phyloP scores from a whole-genome alignment of 2,329 filamentous ascomycete species.

The Talaromyces verruculosus region DNA sequence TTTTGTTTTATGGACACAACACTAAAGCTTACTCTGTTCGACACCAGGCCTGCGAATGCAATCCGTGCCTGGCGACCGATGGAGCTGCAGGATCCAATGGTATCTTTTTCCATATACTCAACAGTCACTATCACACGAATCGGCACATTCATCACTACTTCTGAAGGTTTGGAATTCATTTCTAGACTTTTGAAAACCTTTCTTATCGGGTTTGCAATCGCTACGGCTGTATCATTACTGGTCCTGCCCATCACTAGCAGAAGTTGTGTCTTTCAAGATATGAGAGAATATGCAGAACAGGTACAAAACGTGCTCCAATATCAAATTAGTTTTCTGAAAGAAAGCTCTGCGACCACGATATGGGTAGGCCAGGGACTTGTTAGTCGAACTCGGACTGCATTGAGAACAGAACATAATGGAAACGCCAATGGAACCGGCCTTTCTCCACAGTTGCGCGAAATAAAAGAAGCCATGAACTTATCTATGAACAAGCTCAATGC shows the following conservation, averaged over 20 bases:
- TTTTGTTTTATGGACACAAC: neutral
- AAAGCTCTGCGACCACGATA: neutral
- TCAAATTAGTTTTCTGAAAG: slow-evolving; percentile 53
- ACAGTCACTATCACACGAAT: slow-evolving; percentile 65
- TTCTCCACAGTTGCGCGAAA: slow-evolving; percentile 29
- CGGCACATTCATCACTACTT: slow-evolving; percentile 58
- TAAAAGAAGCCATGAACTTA: slow-evolving; percentile 39
- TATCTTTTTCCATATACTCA: slow-evolving; percentile 67
- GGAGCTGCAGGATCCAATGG: slow-evolving; percentile 51
- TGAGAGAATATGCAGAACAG: slow-evolving; percentile 57
- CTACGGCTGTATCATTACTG: slow-evolving; percentile 62
- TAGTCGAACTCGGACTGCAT: neutral
- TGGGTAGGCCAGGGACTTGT: neutral
- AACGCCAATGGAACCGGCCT: slow-evolving; percentile 26
- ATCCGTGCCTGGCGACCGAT: slow-evolving; percentile 3
- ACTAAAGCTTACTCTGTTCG: neutral
- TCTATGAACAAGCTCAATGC: slow-evolving; percentile 55
- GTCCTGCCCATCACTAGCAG: slow-evolving; percentile 67
- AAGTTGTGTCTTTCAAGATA: slow-evolving; percentile 62
- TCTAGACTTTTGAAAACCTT: slow-evolving; percentile 59
- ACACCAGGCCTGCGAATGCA: neutral
- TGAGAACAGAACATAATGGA: slow-evolving; percentile 57
- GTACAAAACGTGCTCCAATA: slow-evolving; percentile 59
- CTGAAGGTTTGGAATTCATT: slow-evolving; percentile 55
- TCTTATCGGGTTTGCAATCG: slow-evolving; percentile 63